Evolutionary conservation across 495 filamentous ascomycete genomes (phyloP), one percentile per base, ranked within the genome.

Genomic region (Aspergillus sclerotioniger): DNA sequence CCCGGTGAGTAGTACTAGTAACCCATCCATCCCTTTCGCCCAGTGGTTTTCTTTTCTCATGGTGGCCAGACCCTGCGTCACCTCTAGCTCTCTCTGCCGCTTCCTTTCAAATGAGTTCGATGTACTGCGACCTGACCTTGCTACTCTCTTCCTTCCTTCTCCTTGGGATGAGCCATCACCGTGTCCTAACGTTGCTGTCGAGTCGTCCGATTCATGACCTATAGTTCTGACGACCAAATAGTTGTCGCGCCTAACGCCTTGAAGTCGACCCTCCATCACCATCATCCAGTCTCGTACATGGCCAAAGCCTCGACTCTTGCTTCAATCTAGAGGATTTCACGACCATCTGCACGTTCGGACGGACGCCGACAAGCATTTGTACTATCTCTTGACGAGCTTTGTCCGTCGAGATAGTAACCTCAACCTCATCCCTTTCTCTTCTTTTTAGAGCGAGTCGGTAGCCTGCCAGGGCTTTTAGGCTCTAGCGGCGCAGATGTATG

Each of bases 401-500:
- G 9, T 16, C 13, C 16, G 3, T 32, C 19, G 52, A 46, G 52
- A 54, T 16, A 21, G 28, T 32, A 21, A n/a, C 53, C 15, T 44
- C 16, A 20, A 28, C 28, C 16, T 37, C 49, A 21, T 16, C 37
- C 37, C 32, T 29, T 51, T 49, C 43, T 39, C 41, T 53, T 19
- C 54, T 48, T 37, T 31, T 51, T 25, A 41, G 20, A 47, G 29
- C 29, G 15, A 28, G 32, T 62, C 55, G 65, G 64, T 56, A 63
- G 64, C 67, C 63, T 71, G 69, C 69, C 67, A 65, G 73, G 71
- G 69, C 69, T 70, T 66, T 58, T 54, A 56, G 59, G 65, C 67
- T 74, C 75, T 77, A 69, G 74, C 71, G 65, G 67, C 56, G 65
- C 70, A 63, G 68, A 71, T 74, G 72, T 64, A 74, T 76, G 74